Conservation (phyloP, 2,329 filamentous ascomycete species). For the Neocucurbitaria cava region DNA sequence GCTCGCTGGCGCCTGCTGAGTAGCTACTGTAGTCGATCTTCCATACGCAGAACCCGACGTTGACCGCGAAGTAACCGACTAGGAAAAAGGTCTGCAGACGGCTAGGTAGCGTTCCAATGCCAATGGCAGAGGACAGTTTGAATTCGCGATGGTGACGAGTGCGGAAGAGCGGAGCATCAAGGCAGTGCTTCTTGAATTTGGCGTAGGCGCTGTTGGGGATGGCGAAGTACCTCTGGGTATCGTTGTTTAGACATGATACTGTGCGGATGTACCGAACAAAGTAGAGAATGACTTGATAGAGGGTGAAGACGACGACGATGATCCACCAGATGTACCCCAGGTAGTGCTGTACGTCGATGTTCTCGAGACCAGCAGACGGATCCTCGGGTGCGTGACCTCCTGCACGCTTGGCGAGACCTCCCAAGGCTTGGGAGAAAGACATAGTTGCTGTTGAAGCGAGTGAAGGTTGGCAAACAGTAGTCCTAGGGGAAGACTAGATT, state of each 20-base stretch:
- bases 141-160: slow-evolving; percentile 60
- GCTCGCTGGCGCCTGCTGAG: slow-evolving; percentile 73
- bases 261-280: slow-evolving; percentile 73
- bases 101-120: slow-evolving; percentile 58
- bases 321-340: slow-evolving; percentile 61
- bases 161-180: slow-evolving; percentile 57
- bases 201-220: slow-evolving; percentile 61
- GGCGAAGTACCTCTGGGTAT: slow-evolving; percentile 80
- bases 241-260: slow-evolving; percentile 77
- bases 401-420: slow-evolving; percentile 28
- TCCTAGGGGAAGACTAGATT: slow-evolving; percentile 21
- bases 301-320: slow-evolving; percentile 67
- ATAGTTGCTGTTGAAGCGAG: slow-evolving; percentile 24
- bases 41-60: slow-evolving; percentile 55
- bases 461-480: slow-evolving; percentile 24
- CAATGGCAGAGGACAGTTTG: slow-evolving; percentile 57
- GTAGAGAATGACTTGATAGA: slow-evolving; percentile 70
- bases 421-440: slow-evolving; percentile 29
- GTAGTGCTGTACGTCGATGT: slow-evolving; percentile 46
- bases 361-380: slow-evolving; percentile 37
- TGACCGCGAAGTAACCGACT: slow-evolving; percentile 57
- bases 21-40: slow-evolving; percentile 70
- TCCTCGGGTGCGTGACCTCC: slow-evolving; percentile 32
- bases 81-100: slow-evolving; percentile 58
- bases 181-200: slow-evolving; percentile 54